Base-by-base conservation (phyloP, 2,329 filamentous ascomycete genomes). In the Neoarthrinium moseri region DNA sequence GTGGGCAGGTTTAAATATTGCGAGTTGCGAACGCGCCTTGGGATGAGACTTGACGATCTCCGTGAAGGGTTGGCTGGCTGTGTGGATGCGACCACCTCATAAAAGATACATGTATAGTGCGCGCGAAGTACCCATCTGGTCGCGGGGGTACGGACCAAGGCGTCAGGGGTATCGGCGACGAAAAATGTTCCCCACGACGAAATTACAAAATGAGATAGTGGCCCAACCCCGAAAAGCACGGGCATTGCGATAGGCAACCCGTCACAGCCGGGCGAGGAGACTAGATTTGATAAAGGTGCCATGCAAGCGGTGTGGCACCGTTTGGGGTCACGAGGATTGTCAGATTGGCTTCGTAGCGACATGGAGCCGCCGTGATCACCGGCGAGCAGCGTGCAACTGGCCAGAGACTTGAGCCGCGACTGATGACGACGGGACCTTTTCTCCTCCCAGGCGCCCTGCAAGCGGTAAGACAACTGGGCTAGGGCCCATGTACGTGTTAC, bases 31-130 rank as follows among this genome's bases (percentile, higher is more conserved):
- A 15, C 26, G 39, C 43, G 44, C 21, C 43, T 49, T 38, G 43
- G 39, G 49, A 53, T n/a, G n/a, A n/a, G n/a, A n/a, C n/a, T 46
- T 55, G 49, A 43, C 51, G 52, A 51, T 51, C 50, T 49, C 35
- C 32, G 30, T 34, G 13, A 33, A 46, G 15, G 27, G 27, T 45
- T 43, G 50, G 49, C 44, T 45, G 45, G 46, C 20, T 17, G 21
- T 22, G 51, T 52, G 54, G 51, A 55, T 46, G 51, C 50, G 46
- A 47, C 51, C 50, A 50, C 51, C 46, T 46, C 47, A 32, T 22
- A 39, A 35, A 35, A 12, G n/a, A 35, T 17, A 35, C n/a, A 35
- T 29, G 26, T 29, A 29, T n/a, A 29, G 26, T 29, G n/a, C n/a
- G n/a, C n/a, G n/a, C n/a, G n/a, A n/a, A n/a, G n/a, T n/a, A n/a